These are phyloP conservation scores for Thalassiosira profunda DNA, from an alignment of 108 stramenopile genomes.

Conservation along the genomic window DNA sequence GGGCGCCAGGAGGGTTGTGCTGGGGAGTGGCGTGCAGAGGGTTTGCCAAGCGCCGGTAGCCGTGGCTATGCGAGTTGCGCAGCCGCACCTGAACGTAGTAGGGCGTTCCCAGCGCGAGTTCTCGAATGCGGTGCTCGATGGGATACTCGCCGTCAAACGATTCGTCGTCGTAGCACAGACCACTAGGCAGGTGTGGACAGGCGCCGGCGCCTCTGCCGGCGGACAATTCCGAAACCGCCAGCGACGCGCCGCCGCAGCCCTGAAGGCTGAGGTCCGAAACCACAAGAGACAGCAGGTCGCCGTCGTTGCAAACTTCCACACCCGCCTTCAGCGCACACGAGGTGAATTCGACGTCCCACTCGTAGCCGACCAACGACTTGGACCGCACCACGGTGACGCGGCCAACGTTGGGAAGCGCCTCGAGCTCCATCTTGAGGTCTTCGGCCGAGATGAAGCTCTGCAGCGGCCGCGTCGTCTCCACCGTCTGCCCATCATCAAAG, in stretches of 20 bases:
- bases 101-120: conserved; percentile 51
- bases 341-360: conserved; percentile 83
- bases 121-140: conserved; percentile 49
- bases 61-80: conserved; percentile 68
- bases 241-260: conserved; percentile 49
- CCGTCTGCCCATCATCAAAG: conserved; percentile 37
- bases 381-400: conserved; percentile 62
- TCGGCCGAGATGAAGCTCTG: conserved; percentile 62
- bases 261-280: conserved; percentile 38
- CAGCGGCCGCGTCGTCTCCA: conserved; percentile 49
- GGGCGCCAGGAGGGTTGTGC: conserved; percentile 72
- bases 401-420: conserved; percentile 69
- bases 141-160: conserved; percentile 61
- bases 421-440: conserved; percentile 61
- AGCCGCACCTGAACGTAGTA: conserved; percentile 80
- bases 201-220: conserved; percentile 56
- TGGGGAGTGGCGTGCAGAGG: conserved; percentile 38
- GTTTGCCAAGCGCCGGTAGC: conserved; percentile 36
- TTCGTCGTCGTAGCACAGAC: conserved; percentile 46
- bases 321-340: conserved; percentile 54
- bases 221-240: conserved; percentile 28
- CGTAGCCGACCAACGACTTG: conserved; percentile 50
- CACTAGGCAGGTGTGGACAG: conserved; percentile 45
- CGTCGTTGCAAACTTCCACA: conserved; percentile 77
- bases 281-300: conserved; percentile 56